A percentile compares a stretch with the other conserved stretches of the same genome.
phyloP scores from a whole-genome alignment of 805 yeast species.

The Metschnikowia peoriensis region DNA sequence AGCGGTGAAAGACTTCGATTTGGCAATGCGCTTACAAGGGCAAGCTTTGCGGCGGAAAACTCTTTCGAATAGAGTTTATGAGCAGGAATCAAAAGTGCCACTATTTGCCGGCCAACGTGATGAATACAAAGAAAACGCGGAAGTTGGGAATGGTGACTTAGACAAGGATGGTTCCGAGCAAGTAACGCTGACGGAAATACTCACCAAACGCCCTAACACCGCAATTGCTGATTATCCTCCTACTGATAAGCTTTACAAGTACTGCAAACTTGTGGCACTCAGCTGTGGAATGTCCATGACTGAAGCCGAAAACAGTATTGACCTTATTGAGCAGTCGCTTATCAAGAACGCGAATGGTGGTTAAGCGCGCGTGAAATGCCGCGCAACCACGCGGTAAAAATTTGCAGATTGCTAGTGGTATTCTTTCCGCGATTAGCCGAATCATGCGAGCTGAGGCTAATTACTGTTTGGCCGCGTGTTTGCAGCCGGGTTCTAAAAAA shows the following conservation, averaged over 20 bases:
- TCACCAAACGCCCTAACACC: background rate
- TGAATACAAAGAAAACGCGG: conserved; percentile 21
- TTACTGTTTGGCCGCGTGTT: conserved; percentile 2
- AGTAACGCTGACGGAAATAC: background rate
- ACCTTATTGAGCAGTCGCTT: conserved; percentile 41
- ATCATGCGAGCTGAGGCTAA: background rate
- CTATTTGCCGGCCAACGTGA: conserved; percentile 12
- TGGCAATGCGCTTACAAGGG: conserved; percentile 28
- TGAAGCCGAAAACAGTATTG: conserved; percentile 43
- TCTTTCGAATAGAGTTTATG: conserved; percentile 19
- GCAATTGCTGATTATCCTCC: conserved; percentile 21
- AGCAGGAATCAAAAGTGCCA: conserved; percentile 25
- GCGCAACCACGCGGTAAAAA: background rate
- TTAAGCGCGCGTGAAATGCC: background rate
- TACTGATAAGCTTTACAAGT: conserved; percentile 36
- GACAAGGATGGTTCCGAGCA: background rate
- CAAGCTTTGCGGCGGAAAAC: conserved; percentile 24
- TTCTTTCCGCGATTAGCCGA: conserved; percentile 17
- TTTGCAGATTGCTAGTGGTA: background rate
- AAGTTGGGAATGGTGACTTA: background rate
- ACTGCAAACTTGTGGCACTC: conserved; percentile 39
- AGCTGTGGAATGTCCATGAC: conserved; percentile 43
- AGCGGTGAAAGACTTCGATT: conserved; percentile 14
- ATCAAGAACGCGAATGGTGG: conserved; percentile 19
- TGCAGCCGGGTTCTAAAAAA: conserved; percentile 17